Evolutionary conservation across 2,329 filamentous ascomycete genomes (phyloP).

Genomic region (Hypoxylon sp.): DNA sequence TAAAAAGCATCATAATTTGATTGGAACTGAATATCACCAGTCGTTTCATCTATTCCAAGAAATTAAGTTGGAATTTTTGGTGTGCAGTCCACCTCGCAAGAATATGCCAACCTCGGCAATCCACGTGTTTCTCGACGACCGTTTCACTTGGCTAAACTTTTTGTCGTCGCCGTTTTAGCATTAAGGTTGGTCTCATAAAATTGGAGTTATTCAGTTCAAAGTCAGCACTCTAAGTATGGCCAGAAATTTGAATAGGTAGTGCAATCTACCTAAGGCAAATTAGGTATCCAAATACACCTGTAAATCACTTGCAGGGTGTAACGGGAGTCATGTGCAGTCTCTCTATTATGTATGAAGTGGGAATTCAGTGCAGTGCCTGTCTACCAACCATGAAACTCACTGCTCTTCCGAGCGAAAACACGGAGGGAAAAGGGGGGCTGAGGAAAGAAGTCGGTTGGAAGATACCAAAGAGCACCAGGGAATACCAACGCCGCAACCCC

Average conservation of each 20-base stretch:
- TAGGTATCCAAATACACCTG: background rate
- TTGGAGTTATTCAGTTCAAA: background rate
- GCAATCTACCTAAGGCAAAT: background rate
- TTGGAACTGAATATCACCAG: background rate
- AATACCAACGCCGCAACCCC: conserved; percentile 43
- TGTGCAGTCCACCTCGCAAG: conserved; percentile 12
- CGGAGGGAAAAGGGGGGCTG: conserved; percentile 1
- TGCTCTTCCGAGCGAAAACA: conserved; percentile 17
- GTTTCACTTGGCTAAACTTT: conserved; percentile 28
- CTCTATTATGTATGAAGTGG: conserved; percentile 40
- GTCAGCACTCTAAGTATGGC: conserved; percentile 10
- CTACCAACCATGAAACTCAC: conserved; percentile 33
- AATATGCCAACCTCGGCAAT: conserved; percentile 25
- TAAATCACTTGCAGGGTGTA: conserved; percentile 1
- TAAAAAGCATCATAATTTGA: background rate
- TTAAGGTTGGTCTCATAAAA: background rate
- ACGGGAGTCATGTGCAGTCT: conserved; percentile 22
- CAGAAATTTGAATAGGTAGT: conserved; percentile 1
- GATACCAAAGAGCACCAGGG: conserved; percentile 30
- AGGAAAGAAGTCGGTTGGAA: conserved; percentile 16
- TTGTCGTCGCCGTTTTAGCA: conserved; percentile 5
- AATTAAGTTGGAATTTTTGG: background rate
- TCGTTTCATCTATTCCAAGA: conserved; percentile 3
- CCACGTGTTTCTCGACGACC: conserved; percentile 35
- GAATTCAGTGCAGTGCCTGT: conserved; percentile 20